Percentiles rank a stretch among this genome's conserved stretches.
phyloP scores from a whole-genome alignment of 2,329 filamentous ascomycete genomes.

The Aspergillus quadricinctus region DNA sequence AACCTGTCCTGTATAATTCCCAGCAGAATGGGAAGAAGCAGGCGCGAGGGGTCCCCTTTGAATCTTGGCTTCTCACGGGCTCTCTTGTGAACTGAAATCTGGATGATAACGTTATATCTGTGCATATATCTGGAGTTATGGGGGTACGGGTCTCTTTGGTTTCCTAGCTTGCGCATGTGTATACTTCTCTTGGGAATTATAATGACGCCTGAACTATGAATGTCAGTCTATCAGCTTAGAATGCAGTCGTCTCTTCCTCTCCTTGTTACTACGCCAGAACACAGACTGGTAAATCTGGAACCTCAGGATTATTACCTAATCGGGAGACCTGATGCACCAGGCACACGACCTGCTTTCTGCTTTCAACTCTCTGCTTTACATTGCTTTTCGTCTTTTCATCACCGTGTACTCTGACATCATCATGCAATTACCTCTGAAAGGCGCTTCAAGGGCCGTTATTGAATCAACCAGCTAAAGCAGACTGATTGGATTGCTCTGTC shows the following conservation, averaged over 20 bases:
- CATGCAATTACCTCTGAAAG: background rate
- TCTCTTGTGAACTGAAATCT: background rate
- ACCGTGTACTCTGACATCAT: background rate
- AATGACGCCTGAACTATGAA: background rate
- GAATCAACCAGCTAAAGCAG: background rate
- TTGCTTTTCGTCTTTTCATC: background rate
- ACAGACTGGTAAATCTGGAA: too few species aligned
- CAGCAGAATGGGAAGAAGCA: slow-evolving; percentile 25
- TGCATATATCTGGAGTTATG: slow-evolving; percentile 5
- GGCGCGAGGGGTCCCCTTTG: slow-evolving; percentile 36
- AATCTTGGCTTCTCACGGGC: slow-evolving; percentile 35
- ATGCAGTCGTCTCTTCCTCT: background rate
- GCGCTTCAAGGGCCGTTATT: background rate
- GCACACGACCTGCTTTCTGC: background rate
- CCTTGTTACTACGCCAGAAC: background rate
- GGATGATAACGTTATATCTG: background rate
- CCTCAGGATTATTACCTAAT: background rate
- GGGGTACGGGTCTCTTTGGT: background rate
- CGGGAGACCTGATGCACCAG: background rate
- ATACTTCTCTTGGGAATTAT: background rate
- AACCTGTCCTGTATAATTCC: slow-evolving; percentile 32
- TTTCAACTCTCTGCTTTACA: background rate
- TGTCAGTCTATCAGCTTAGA: background rate
- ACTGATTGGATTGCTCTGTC: background rate
- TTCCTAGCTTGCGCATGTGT: background rate